A percentile compares a stretch with the other conserved stretches of the same genome.
These are phyloP conservation scores for Mercurialis annua DNA, from an alignment of 345 rosid genomes.

Conservation along the genomic window DNA sequence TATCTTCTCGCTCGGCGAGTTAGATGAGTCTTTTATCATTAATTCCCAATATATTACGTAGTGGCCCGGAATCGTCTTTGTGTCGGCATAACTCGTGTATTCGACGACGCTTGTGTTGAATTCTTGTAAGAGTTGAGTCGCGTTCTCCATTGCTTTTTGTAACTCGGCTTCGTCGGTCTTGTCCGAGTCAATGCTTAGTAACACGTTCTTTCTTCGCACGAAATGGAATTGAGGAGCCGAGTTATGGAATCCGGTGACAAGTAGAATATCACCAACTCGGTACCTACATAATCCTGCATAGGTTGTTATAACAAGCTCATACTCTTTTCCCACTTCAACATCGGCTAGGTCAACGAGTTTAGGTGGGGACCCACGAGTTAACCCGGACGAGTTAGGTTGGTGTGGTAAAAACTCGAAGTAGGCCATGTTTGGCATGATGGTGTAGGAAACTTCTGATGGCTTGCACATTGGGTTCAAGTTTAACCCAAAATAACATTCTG, in stretches of 20 bases:
- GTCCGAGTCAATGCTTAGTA: constrained; percentile 41
- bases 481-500: constrained; percentile 42
- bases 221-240: constrained; percentile 39
- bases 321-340: constrained; percentile 38
- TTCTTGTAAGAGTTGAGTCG: constrained; percentile 20
- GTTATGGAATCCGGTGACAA: constrained; percentile 41
- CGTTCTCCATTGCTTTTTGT: constrained; percentile 38
- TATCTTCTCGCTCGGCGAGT: constrained; percentile 26
- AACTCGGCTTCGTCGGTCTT: constrained; percentile 42
- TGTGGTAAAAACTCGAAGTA: constrained; percentile 41
- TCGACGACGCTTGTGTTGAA: constrained; percentile 36
- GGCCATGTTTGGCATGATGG: constrained; percentile 47
- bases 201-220: constrained; percentile 37
- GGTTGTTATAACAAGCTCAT: constrained; percentile 42
- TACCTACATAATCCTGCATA: constrained; percentile 39
- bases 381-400: constrained; percentile 1
- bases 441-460: constrained; percentile 41
- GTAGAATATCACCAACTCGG: constrained; percentile 40
- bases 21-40: constrained; percentile 23
- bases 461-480: constrained; percentile 38
- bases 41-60: constrained; percentile 47
- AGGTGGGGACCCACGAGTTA: constrained; percentile 24
- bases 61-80: constrained; percentile 40
- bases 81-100: constrained; percentile 43
- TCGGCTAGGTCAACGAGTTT: constrained; percentile 35